These are phyloP conservation scores for Russula sp. DNA, from an alignment of 768 basidiomycete genomes.

Conservation along the genomic window DNA sequence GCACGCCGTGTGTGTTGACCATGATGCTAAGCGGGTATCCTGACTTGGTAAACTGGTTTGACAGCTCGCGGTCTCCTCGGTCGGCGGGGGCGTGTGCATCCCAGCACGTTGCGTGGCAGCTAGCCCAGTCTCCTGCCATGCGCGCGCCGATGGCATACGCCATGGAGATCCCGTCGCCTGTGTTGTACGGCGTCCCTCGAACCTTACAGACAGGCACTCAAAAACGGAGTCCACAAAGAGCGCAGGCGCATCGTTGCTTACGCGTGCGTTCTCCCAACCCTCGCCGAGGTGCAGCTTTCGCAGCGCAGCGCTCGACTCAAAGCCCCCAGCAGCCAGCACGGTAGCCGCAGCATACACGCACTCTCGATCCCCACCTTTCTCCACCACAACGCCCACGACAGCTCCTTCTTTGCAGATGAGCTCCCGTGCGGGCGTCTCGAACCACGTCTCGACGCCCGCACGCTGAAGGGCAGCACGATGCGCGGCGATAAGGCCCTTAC, in stretches of 20 bases:
- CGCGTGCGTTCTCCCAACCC: conserved; percentile 27
- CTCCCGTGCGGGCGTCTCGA: too few relatives aligned
- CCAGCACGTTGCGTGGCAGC: conserved; percentile 59
- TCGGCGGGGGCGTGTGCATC: conserved; percentile 36
- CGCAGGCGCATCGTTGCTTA: conserved; percentile 23
- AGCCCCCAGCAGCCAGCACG: too few relatives aligned
- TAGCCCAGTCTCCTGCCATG: conserved; percentile 55
- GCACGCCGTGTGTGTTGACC: conserved; percentile 48
- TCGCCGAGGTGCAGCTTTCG: too few relatives aligned
- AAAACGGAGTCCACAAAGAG: not conserved
- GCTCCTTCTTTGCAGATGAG: too few relatives aligned
- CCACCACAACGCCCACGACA: too few relatives aligned
- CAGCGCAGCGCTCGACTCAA: too few relatives aligned
- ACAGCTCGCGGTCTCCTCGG: conserved; percentile 47
- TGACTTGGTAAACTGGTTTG: conserved; percentile 68
- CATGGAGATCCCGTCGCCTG: conserved; percentile 55
- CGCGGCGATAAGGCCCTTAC: too few relatives aligned
- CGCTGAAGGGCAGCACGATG: too few relatives aligned
- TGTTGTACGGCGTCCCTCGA: conserved; percentile 64
- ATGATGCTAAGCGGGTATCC: conserved; percentile 67
- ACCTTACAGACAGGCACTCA: conserved; percentile 33
- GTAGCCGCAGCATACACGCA: too few relatives aligned
- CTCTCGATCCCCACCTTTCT: too few relatives aligned
- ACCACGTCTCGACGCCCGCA: too few relatives aligned
- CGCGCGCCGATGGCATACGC: conserved; percentile 45